Conservation (phyloP, 768 basidiomycete genomes). For the Hypsizygus marmoreus region DNA sequence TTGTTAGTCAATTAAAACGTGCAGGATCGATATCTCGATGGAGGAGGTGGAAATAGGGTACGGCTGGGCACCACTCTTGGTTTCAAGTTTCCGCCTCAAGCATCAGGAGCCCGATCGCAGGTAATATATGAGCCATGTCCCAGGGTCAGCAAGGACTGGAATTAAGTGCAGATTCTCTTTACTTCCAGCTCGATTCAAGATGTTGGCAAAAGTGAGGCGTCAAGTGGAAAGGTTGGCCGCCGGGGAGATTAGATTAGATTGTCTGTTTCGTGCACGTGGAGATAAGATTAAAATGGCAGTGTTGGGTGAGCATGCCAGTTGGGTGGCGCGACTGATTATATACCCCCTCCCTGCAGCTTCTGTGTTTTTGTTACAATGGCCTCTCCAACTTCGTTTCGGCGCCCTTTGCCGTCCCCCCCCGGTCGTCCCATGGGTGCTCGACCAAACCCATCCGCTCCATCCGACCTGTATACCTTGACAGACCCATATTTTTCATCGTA, state of each 20-base stretch:
- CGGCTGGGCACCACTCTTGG: background rate
- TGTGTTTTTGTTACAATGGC: too few relatives aligned
- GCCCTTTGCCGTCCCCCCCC: conserved; percentile 31
- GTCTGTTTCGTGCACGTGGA: conserved; percentile 9
- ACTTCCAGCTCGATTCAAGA: too few relatives aligned
- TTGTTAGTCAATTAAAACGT: conserved; percentile 22
- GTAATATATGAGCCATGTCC: conserved; percentile 11
- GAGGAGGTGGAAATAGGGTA: conserved; percentile 8
- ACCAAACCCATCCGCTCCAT: conserved; percentile 27
- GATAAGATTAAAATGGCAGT: conserved; percentile 8
- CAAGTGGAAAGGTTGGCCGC: too few relatives aligned
- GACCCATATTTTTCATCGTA: conserved; percentile 42
- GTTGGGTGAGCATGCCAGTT: too few relatives aligned
- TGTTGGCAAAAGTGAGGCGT: background rate
- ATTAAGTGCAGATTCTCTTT: too few relatives aligned
- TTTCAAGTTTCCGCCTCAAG: conserved; percentile 18
- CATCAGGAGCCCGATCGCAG: conserved; percentile 16
- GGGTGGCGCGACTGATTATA: too few relatives aligned
- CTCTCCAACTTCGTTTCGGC: conserved; percentile 22
- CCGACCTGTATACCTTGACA: conserved; percentile 29
- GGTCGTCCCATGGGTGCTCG: conserved; percentile 27
- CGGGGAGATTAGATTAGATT: conserved; percentile 16
- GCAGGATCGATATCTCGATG: conserved; percentile 25
- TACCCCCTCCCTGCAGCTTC: too few relatives aligned
- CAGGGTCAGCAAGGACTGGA: conserved; percentile 1